A percentile compares a stretch with the other conserved stretches of the same genome.
These are phyloP conservation scores for Rhizoclosmatium hyalinum DNA, from an alignment of 371 early-diverging fungal genomes.

Conservation along the genomic window DNA sequence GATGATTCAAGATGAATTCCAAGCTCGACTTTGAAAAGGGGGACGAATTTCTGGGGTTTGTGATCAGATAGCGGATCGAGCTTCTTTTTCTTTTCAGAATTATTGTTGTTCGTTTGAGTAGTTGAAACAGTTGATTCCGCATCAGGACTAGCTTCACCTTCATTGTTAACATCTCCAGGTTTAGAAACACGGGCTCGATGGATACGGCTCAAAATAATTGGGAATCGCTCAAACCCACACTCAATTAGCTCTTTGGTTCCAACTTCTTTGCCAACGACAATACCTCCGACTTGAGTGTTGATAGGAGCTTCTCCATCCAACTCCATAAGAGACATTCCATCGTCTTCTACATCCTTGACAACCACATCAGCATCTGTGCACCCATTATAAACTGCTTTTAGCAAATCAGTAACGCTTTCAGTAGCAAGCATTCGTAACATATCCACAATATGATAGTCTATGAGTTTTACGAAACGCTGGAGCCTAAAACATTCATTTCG, in stretches of 20 bases:
- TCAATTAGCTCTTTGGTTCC: conserved; percentile 45
- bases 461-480: conserved; percentile 52
- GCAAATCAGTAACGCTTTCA: conserved; percentile 40
- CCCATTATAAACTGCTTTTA: conserved; percentile 42
- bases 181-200: conserved; percentile 7
- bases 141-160: conserved; percentile 34
- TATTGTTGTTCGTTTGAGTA: not conserved
- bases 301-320: conserved; percentile 10
- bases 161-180: conserved; percentile 35
- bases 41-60: not conserved
- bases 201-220: conserved; percentile 40
- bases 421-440: conserved; percentile 48
- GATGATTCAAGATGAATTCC: conserved; percentile 28
- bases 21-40: conserved; percentile 32
- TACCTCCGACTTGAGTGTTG: conserved; percentile 46
- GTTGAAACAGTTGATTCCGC: not conserved
- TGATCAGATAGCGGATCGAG: conserved; percentile 5
- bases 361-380: conserved; percentile 50
- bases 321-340: not conserved
- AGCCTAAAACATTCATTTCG: conserved; percentile 47
- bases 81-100: conserved; percentile 22
- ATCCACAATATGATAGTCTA: conserved; percentile 50
- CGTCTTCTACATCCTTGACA: conserved; percentile 22
- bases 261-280: conserved; percentile 48
- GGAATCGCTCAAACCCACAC: conserved; percentile 50